A percentile compares a stretch with the other conserved stretches of the same genome.
Conservation (phyloP, 805 yeast genomes). For the Lipomyces starkeyi region DNA sequence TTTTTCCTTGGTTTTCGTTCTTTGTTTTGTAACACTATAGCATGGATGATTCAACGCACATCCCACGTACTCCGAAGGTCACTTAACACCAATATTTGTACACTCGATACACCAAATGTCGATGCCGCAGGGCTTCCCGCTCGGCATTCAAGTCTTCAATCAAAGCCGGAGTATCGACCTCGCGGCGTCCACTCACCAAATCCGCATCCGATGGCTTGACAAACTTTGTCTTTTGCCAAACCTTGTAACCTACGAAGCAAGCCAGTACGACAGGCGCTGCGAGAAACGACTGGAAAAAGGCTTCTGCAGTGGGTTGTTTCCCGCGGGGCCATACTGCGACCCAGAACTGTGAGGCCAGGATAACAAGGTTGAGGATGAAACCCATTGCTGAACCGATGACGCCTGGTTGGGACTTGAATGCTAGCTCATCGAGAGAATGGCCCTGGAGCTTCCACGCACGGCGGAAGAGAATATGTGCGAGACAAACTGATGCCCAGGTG, state of each 20-base stretch:
- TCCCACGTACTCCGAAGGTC: background rate
- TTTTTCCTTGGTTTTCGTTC: too few species aligned
- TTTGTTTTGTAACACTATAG: too few species aligned
- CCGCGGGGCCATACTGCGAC: conserved; percentile 75
- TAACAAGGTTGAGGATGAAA: conserved; percentile 59
- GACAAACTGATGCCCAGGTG: conserved; percentile 78
- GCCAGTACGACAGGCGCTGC: conserved; percentile 53
- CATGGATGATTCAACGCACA: too few species aligned
- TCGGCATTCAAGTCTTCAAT: conserved; percentile 65
- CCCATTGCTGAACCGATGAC: conserved; percentile 71
- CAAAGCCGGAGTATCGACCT: conserved; percentile 60
- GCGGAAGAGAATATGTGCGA: conserved; percentile 72
- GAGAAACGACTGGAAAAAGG: conserved; percentile 61
- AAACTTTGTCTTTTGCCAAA: conserved; percentile 52
- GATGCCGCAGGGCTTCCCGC: conserved; percentile 54
- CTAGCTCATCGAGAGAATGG: conserved; percentile 68
- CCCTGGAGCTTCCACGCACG: conserved; percentile 67
- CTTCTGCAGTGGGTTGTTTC: conserved; percentile 45
- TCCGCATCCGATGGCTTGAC: conserved; percentile 59
- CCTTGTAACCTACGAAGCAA: conserved; percentile 59
- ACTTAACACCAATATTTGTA: conserved; percentile 63
- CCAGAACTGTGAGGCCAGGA: conserved; percentile 82
- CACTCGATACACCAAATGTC: conserved; percentile 56
- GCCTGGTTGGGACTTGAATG: conserved; percentile 72
- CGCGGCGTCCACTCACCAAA: conserved; percentile 68